Percentiles rank a stretch among this genome's conserved stretches.
Conservation (phyloP, 2,329 filamentous ascomycete species). For the Remersonia thermophila region DNA sequence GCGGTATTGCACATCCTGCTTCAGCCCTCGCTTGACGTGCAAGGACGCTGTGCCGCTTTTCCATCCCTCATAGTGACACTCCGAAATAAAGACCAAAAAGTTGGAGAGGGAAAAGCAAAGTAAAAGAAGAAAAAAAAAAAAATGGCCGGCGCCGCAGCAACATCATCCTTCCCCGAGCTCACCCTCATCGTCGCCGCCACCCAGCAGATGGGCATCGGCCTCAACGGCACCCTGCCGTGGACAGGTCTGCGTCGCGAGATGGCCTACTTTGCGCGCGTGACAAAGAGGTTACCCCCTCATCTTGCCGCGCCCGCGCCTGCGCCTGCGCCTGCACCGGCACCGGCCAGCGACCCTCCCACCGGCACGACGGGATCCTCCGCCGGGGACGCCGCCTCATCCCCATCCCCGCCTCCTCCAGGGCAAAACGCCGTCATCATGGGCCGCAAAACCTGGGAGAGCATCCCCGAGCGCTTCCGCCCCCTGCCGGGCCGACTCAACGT, state of each 20-base stretch:
- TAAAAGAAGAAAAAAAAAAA: slow-evolving; percentile 3
- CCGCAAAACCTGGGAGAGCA: slow-evolving; percentile 90
- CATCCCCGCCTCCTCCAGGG: too few relatives aligned
- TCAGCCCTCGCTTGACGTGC: too few relatives aligned
- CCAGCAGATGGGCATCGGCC: slow-evolving; percentile 80
- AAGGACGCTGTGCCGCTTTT: too few relatives aligned
- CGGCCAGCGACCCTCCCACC: too few relatives aligned
- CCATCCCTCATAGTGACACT: too few relatives aligned
- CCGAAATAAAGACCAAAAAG: background rate
- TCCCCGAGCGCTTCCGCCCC: slow-evolving; percentile 67
- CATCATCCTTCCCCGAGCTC: slow-evolving; percentile 39
- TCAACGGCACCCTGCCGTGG: slow-evolving; percentile 72
- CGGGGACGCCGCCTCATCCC: too few relatives aligned
- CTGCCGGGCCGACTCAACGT: slow-evolving; percentile 72
- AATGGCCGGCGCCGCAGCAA: slow-evolving; percentile 4
- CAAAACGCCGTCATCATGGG: slow-evolving; percentile 88
- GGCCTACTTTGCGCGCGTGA: slow-evolving; percentile 87
- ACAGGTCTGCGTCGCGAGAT: slow-evolving; percentile 80
- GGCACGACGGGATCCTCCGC: too few relatives aligned
- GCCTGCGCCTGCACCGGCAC: background rate
- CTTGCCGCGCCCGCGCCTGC: background rate
- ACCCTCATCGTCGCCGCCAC: slow-evolving; percentile 94
- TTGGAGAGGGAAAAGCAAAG: too few relatives aligned
- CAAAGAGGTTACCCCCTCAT: slow-evolving; percentile 45
- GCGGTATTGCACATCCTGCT: too few relatives aligned